Conservation (phyloP, 2,329 filamentous ascomycete genomes). For the Metarhizium brunneum region DNA sequence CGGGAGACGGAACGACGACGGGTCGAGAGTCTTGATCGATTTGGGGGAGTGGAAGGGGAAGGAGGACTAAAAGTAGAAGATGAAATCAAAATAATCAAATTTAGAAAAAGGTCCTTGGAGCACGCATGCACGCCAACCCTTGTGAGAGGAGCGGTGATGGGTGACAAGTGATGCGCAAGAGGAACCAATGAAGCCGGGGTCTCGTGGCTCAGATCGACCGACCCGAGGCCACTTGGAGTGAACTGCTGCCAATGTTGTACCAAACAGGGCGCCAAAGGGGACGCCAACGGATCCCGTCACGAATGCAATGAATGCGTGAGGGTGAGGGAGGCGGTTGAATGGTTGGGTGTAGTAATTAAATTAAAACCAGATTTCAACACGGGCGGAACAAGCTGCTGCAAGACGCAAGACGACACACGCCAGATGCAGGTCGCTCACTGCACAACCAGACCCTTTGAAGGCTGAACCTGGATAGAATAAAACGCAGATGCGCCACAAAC, state of each 20-base stretch:
- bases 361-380: too few species aligned
- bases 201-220: slow-evolving; percentile 8
- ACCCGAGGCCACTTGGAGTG: slow-evolving; percentile 2
- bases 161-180: background rate
- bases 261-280: background rate
- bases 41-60: background rate
- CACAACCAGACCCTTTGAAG: background rate
- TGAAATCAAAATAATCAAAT: background rate
- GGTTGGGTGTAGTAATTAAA: background rate
- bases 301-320: background rate
- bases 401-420: background rate
- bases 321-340: background rate
- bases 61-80: background rate
- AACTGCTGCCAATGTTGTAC: background rate
- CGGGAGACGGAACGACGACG: background rate
- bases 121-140: background rate
- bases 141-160: slow-evolving; percentile 9
- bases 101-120: background rate
- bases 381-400: background rate
- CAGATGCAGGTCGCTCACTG: background rate
- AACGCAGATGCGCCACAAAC: background rate
- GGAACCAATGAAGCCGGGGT: slow-evolving; percentile 8
- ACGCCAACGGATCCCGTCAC: slow-evolving; percentile 1
- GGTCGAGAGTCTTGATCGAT: background rate
- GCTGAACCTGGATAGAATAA: background rate